Conservation (phyloP, 73 alveolate species). For the Paramecium caudatum region DNA sequence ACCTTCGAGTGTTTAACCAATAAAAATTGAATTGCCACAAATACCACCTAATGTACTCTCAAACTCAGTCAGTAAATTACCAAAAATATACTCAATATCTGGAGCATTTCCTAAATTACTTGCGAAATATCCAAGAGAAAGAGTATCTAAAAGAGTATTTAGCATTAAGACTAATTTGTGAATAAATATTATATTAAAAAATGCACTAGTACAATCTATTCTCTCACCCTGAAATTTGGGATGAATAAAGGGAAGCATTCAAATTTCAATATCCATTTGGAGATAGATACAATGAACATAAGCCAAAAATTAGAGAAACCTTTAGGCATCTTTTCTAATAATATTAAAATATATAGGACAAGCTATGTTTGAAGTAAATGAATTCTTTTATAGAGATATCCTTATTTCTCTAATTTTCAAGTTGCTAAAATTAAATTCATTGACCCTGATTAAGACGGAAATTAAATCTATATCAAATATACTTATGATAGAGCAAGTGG, state of each 20-base stretch:
- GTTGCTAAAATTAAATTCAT: background rate
- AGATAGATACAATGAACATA: background rate
- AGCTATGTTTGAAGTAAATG: background rate
- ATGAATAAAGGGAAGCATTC: too few relatives aligned
- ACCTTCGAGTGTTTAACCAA: background rate
- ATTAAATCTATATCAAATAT: background rate
- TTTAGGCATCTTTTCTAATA: background rate
- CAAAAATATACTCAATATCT: background rate
- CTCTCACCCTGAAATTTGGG: too few relatives aligned
- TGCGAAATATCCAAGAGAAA: constrained; percentile 54
- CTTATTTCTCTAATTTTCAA: background rate
- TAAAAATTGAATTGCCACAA: background rate
- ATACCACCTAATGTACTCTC: background rate
- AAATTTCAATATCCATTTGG: background rate
- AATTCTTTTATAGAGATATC: background rate
- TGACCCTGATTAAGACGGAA: background rate
- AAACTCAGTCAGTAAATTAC: background rate
- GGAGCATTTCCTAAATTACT: constrained; percentile 69
- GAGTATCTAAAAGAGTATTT: background rate
- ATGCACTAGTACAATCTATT: too few relatives aligned
- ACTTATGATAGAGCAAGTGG: constrained; percentile 8
- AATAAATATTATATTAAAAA: too few relatives aligned
- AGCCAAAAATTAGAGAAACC: background rate
- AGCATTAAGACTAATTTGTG: background rate
- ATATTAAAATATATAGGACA: background rate